These are phyloP conservation scores for Plasmodium knowlesi DNA, from an alignment of 169 alveolate genomes.

Conservation along the genomic window DNA sequence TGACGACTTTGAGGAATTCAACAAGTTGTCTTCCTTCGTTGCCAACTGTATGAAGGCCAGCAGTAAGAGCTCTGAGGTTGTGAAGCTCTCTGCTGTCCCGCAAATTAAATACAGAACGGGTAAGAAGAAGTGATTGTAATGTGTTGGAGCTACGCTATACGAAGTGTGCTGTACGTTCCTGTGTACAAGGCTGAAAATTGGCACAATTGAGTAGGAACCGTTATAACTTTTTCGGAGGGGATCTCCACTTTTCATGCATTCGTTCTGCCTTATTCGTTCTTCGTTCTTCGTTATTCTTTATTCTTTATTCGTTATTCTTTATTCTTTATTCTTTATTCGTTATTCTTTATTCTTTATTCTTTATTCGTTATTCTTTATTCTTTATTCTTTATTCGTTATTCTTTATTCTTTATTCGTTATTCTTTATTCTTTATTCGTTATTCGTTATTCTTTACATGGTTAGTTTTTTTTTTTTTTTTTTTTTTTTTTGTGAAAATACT, in stretches of 20 bases:
- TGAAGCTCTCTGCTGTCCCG: slow-evolving; percentile 12
- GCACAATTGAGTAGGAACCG: no score
- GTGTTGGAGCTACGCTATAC: no score
- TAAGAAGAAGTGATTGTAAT: neutral
- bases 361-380: no score
- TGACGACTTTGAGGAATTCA: slow-evolving; percentile 53
- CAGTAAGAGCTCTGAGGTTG: neutral
- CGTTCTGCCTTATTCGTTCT: neutral
- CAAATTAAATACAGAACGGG: slow-evolving; percentile 59
- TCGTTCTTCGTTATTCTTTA: no score
- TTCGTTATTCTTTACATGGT: neutral
- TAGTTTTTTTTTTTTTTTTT: neutral
- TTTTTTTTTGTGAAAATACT: neutral
- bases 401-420: no score
- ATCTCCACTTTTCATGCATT: neutral
- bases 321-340: no score
- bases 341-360: no score
- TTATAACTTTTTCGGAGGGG: neutral
- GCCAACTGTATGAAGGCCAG: slow-evolving; percentile 39
- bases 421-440: no score
- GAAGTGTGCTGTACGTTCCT: no score
- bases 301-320: no score
- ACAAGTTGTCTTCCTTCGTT: slow-evolving; percentile 44
- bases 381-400: no score
- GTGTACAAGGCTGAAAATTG: no score